These are phyloP conservation scores for Paramarasmius palmivorus DNA, from an alignment of 1,284 basidiomycete genomes.

Conservation along the genomic window DNA sequence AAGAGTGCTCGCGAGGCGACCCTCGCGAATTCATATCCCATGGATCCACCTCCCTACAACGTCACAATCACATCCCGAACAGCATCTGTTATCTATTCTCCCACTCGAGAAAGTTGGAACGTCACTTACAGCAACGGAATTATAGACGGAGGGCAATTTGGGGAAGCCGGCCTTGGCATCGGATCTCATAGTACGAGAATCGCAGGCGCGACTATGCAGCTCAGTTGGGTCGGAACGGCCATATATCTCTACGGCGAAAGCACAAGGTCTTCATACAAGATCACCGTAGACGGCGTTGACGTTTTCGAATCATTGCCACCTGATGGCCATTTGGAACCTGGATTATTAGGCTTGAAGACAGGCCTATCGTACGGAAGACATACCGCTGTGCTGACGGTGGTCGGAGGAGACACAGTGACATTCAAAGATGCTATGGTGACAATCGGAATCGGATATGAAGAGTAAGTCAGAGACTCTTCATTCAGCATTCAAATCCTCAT, in stretches of 20 bases:
- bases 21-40: too few species aligned
- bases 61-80: conserved; percentile 1
- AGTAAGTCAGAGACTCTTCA: too few species aligned
- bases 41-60: conserved; percentile 2
- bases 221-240: conserved; percentile 7
- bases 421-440: conserved; percentile 4
- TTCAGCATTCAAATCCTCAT: not conserved
- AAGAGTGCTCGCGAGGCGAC: too few species aligned
- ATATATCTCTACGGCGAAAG: conserved; percentile 8
- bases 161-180: not conserved
- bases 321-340: not conserved
- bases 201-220: conserved; percentile 1
- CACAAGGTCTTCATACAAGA: not conserved
- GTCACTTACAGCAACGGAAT: not conserved
- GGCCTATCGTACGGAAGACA: not conserved
- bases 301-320: not conserved
- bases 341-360: not conserved
- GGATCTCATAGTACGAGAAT: conserved; percentile 1
- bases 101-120: conserved; percentile 14
- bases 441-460: not conserved
- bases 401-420: not conserved
- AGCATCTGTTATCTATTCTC: not conserved
- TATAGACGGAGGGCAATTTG: not conserved
- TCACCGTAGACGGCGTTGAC: not conserved
- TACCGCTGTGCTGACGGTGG: not conserved